Base-by-base conservation (phyloP, 1,284 basidiomycete genomes). In the Ceratobasidium sp. region DNA sequence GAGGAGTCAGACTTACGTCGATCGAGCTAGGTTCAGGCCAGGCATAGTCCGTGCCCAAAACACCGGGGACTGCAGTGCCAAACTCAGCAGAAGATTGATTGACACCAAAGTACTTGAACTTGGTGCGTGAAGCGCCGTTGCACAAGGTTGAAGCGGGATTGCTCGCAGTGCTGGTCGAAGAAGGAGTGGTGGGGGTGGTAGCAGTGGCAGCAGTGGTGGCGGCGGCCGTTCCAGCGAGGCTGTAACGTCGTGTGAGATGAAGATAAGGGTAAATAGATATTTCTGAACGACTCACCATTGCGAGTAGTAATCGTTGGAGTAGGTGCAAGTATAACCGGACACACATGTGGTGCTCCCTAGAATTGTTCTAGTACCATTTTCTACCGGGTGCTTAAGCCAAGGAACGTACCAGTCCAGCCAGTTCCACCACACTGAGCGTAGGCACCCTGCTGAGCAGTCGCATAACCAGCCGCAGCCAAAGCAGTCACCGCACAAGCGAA, bases 71-170 rank as follows among this genome's bases (percentile, higher is more conserved):
- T 29, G 62, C 64, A 27, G 29, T 64, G 17, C 88, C 88, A 76
- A 89, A 84, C 81, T 90, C 88, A 57, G 88, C 89, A 75, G 88
- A 87, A 79, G 87, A 87, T 79, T 90, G 82, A 81, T 88, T 90
- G 41, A 90, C 89, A 81, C 89, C 89, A 77, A 89, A 89, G 82
- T 83, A 89, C 78, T 85, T 83, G 86, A 91, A 90, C 81, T 89
- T 89, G 59, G 87, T 89, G 78, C 80, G 81, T 15, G 82, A n/a
- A n/a, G n/a, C 78, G 36, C 75, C 73, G 45, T 76, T 75, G 51
- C 76, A 75, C n/a, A 57, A 51, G n/a, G 64, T 17, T 64, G 72
- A 59, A 4, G 56, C 53, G 17, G 75, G 31, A 22, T 73, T 66
- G 14, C 73, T 41, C 0, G 78, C 74, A 41, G 71, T 76, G 57